Base-by-base conservation (phyloP, 768 basidiomycete species). In the Collybia mongolica region DNA sequence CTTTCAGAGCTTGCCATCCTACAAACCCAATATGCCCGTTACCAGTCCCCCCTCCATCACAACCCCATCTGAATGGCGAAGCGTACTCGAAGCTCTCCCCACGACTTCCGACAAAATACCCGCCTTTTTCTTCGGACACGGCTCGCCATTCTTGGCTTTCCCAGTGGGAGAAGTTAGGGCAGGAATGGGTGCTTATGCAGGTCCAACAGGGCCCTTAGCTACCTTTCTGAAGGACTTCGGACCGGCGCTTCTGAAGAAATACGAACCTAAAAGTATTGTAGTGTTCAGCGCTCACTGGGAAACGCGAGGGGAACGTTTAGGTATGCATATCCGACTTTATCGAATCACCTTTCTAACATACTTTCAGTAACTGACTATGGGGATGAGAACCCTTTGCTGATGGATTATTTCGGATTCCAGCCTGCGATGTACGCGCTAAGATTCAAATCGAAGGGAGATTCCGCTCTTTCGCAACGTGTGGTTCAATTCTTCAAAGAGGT, bases 211-310 rank as follows among this genome's bases (percentile, higher is more conserved):
- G 0, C 75, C 78, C 1, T 68, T 88, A 15, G 79, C 77, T 1
- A 58, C 60, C 11, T 91, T 90, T 63, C 64, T 90, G 56, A 71
- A 67, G 39, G 72, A 83, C 49, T 88, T 90, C 65, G 88, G 88
- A 0, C 81, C 82, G 1, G 72, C 71, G 0, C 61, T 90, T 23
- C 57, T 89, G 37, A 60, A 77, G 49, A 90, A 89, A 64, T 92
- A 92, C 65, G 73, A 81, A 41, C 88, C 88, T 2, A 84, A 82
- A 60, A 88, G 79, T n/a, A 84, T 90, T 46, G 79, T 91, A 4
- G 87, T 90, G 1, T 89, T 90, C 69, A 88, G 84, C 54, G 89
- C 90, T 9, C 90, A 91, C 59, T 91, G 87, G 87, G 89, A 92
- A 61, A 84, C 86, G 1, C 45, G 49, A 9, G 74, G 69, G 2